These are phyloP conservation scores for Termitomyces sp. DNA, from an alignment of 768 basidiomycete genomes.

Conservation along the genomic window DNA sequence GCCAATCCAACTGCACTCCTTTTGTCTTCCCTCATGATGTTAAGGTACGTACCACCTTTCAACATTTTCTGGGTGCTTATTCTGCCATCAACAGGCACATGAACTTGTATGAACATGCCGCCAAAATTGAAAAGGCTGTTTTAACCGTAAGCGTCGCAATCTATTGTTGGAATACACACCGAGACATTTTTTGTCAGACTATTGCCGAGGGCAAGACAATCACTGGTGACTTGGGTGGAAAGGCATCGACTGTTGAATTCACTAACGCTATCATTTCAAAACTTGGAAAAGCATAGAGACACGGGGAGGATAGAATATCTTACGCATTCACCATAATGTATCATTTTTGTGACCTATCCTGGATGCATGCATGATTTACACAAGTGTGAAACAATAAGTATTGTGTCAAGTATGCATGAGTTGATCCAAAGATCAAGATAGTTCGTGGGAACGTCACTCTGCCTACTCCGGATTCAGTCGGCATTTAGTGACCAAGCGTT, in stretches of 20 bases:
- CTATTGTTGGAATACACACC: not conserved
- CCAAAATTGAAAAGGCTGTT: constrained; percentile 88
- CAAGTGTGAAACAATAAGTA: not conserved
- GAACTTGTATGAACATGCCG: constrained; percentile 78
- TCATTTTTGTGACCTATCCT: not conserved
- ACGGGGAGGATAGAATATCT: constrained; percentile 5
- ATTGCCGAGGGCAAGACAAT: constrained; percentile 95
- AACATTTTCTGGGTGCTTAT: not conserved
- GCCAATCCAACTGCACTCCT: constrained; percentile 99
- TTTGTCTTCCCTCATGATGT: constrained; percentile 95
- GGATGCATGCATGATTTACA: constrained; percentile 6
- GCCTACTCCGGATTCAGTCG: constrained; percentile 21
- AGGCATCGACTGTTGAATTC: constrained; percentile 84
- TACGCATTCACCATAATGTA: constrained; percentile 5
- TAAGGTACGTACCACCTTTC: constrained; percentile 52
- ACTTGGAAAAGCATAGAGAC: constrained; percentile 31
- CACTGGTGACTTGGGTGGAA: constrained; percentile 95
- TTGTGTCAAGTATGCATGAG: not conserved
- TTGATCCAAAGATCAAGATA: not conserved
- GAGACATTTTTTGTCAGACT: constrained; percentile 47
- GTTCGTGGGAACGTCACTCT: constrained; percentile 33
- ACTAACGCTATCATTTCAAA: constrained; percentile 82
- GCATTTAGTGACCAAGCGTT: constrained; percentile 31
- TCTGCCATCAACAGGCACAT: constrained; percentile 66
- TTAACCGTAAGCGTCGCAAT: constrained; percentile 57